phyloP scores from a whole-genome alignment of 106 monocot genomes.

The Vanilla planifolia region DNA sequence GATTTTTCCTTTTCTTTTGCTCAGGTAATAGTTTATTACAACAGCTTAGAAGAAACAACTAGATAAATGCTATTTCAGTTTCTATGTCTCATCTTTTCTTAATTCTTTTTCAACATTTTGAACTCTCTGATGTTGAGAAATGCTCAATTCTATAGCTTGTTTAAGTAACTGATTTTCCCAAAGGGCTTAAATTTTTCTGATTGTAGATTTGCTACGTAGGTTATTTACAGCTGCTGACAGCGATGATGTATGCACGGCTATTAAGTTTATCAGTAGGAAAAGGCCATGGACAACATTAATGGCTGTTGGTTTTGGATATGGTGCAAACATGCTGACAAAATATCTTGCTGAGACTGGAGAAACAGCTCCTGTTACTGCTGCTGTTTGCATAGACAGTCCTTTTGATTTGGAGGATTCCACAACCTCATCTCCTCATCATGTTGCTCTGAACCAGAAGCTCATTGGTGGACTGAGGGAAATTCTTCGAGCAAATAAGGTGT shows the following conservation, averaged over 20 bases:
- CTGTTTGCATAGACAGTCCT: constrained; percentile 86
- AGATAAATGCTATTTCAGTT: not conserved
- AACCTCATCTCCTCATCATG: constrained; percentile 39
- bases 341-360: constrained; percentile 83
- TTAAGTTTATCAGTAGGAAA: constrained; percentile 48
- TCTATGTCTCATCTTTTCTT: not conserved
- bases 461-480: constrained; percentile 69
- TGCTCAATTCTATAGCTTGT: not conserved
- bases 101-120: not conserved
- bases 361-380: constrained; percentile 74
- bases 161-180: not conserved
- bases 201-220: constrained; percentile 52
- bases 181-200: constrained; percentile 16
- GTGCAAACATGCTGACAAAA: constrained; percentile 96
- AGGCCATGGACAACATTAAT: constrained; percentile 83
- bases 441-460: constrained; percentile 48
- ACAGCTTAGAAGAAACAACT: not conserved
- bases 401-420: constrained; percentile 87
- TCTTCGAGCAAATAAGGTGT: constrained; percentile 81
- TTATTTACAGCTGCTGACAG: constrained; percentile 99
- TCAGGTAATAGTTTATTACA: not conserved
- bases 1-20: no score
- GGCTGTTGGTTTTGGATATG: constrained; percentile 79
- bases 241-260: constrained; percentile 79
- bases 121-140: not conserved